phyloP scores from a whole-genome alignment of 1,139 yeast species.

The Scheffersomyces titani region DNA sequence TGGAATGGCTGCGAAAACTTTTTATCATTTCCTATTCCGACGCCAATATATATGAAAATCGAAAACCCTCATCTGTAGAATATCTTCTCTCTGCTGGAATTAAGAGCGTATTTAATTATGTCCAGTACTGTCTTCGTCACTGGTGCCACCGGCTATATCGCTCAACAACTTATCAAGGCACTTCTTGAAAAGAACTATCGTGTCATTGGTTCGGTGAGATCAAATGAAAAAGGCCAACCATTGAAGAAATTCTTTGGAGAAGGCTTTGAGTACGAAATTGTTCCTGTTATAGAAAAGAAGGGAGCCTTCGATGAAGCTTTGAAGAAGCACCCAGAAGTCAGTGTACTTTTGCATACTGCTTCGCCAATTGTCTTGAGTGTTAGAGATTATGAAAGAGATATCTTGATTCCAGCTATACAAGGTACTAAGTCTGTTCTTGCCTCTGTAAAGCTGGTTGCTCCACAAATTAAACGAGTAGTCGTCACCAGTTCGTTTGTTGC shows the following conservation, averaged over 20 bases:
- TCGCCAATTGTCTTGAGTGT: slow-evolving; percentile 8
- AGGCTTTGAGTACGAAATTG: slow-evolving; percentile 29
- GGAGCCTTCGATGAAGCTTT: slow-evolving; percentile 36
- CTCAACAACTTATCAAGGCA: slow-evolving; percentile 26
- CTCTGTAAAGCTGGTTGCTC: slow-evolving; percentile 40
- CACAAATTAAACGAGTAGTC: slow-evolving; percentile 51
- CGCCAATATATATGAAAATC: no score
- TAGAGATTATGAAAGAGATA: slow-evolving; percentile 18
- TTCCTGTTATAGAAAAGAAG: slow-evolving; percentile 24
- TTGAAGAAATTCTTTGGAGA: slow-evolving; percentile 19
- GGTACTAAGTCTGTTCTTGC: slow-evolving; percentile 30
- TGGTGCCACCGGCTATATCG: slow-evolving; percentile 44
- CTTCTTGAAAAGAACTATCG: slow-evolving; percentile 27
- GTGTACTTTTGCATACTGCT: slow-evolving; percentile 30
- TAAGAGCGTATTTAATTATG: no score
- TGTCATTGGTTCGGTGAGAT: slow-evolving; percentile 40
- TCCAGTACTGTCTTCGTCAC: slow-evolving; percentile 29
- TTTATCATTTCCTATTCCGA: no score
- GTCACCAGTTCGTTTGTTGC: slow-evolving; percentile 61
- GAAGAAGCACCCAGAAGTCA: slow-evolving; percentile 26
- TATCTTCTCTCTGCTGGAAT: no score
- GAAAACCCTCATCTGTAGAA: no score
- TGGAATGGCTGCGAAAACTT: no score
- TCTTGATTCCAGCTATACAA: slow-evolving; percentile 34
- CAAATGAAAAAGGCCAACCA: slow-evolving; percentile 31